These are phyloP conservation scores for Alternaria tenuissima DNA, from an alignment of 2,329 filamentous ascomycete species.

Conservation along the genomic window DNA sequence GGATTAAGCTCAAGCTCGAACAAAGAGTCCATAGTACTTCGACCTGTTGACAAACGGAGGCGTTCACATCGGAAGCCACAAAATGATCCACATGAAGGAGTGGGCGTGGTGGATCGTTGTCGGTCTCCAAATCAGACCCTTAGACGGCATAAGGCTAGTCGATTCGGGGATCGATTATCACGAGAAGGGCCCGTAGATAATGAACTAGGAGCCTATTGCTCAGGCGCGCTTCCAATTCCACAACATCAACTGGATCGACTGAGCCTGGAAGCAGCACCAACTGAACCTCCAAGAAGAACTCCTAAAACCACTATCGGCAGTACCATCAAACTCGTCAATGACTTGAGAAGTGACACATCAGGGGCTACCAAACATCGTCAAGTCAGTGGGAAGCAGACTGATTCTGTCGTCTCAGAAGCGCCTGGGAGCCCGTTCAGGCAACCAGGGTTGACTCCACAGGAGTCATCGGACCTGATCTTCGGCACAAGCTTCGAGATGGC, in stretches of 20 bases:
- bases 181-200: not conserved
- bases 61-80: not conserved
- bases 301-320: not conserved
- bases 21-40: not conserved
- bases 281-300: not conserved
- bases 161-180: not conserved
- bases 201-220: not conserved
- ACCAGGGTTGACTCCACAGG: slow-evolving; percentile 12
- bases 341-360: not conserved
- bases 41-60: not conserved
- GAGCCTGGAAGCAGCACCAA: not conserved
- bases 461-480: slow-evolving; percentile 12
- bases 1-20: not conserved
- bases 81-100: not conserved
- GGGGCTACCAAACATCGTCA: too few relatives aligned
- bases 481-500: not conserved
- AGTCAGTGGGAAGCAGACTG: not conserved
- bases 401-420: not conserved
- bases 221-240: not conserved
- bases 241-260: not conserved
- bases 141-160: not conserved
- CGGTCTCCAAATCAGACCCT: not conserved
- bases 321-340: not conserved
- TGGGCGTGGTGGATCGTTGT: not conserved
- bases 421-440: slow-evolving; percentile 9